phyloP scores from a whole-genome alignment of 2,329 filamentous ascomycete species.

The Fusarium bulbicola region DNA sequence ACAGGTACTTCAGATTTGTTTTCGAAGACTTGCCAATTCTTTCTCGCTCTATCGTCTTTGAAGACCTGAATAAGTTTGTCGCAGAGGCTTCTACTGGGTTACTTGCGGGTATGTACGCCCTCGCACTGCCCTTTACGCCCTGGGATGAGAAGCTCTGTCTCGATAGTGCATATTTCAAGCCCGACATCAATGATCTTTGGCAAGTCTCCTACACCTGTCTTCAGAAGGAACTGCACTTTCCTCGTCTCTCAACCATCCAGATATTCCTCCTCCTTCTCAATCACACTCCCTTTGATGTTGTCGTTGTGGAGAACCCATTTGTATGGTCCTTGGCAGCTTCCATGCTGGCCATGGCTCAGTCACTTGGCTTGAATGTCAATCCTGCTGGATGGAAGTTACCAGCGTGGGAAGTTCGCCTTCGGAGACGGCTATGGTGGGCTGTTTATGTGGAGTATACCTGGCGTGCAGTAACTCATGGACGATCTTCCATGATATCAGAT shows the following conservation, averaged over 20 bases:
- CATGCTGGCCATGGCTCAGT: background rate
- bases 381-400: background rate
- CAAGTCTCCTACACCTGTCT: background rate
- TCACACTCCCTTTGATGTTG: background rate
- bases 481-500: background rate
- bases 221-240: background rate
- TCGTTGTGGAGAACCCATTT: background rate
- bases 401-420: background rate
- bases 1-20: background rate
- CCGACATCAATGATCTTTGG: background rate
- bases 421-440: background rate
- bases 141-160: slow-evolving; percentile 9
- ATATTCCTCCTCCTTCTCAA: background rate
- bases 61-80: background rate
- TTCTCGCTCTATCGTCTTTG: background rate
- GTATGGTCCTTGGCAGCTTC: background rate
- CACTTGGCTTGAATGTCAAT: background rate
- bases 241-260: background rate
- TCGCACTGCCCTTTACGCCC: background rate
- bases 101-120: background rate
- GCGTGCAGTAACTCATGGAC: background rate
- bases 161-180: slow-evolving; percentile 4
- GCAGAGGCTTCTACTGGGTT: background rate
- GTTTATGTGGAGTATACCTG: slow-evolving; percentile 1
- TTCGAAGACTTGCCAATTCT: background rate